A percentile compares a stretch with the other conserved stretches of the same genome.
Evolutionary conservation across 2,329 filamentous ascomycete species (phyloP).

Genomic region (Chaetomium olivaceum): DNA sequence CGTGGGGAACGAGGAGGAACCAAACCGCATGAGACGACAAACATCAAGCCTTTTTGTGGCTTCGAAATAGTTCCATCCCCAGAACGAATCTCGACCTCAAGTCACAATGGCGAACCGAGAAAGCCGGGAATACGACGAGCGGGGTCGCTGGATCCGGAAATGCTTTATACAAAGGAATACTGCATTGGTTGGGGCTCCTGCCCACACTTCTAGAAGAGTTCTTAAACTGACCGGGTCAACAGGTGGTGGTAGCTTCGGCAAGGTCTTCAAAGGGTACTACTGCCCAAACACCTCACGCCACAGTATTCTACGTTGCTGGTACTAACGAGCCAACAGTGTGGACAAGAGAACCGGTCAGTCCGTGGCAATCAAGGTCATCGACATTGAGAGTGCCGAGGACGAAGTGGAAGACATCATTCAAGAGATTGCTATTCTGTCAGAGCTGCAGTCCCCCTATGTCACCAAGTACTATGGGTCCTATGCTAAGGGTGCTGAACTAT

Average conservation of each 20-base stretch:
- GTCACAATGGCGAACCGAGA: slow-evolving; percentile 48
- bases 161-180: slow-evolving; percentile 89
- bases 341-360: slow-evolving; percentile 91
- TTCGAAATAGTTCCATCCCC: not conserved
- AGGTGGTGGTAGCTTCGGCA: slow-evolving; percentile 97
- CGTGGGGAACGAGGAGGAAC: not conserved
- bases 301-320: not conserved
- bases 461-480: slow-evolving; percentile 98
- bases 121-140: slow-evolving; percentile 48
- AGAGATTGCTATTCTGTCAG: slow-evolving; percentile 95
- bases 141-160: slow-evolving; percentile 76
- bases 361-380: slow-evolving; percentile 97
- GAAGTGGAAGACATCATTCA: slow-evolving; percentile 99
- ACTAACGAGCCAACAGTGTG: slow-evolving; percentile 57
- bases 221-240: slow-evolving; percentile 32
- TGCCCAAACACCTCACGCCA: not conserved
- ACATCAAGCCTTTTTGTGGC: not conserved
- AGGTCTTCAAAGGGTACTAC: slow-evolving; percentile 90
- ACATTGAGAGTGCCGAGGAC: slow-evolving; percentile 98
- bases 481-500: slow-evolving; percentile 91
- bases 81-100: not conserved
- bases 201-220: not conserved
- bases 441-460: slow-evolving; percentile 92
- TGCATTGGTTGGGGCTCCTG: slow-evolving; percentile 67
- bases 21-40: not conserved